These are phyloP conservation scores for Pleoardoris graminearum DNA, from an alignment of 2,329 filamentous ascomycete genomes.

Conservation along the genomic window DNA sequence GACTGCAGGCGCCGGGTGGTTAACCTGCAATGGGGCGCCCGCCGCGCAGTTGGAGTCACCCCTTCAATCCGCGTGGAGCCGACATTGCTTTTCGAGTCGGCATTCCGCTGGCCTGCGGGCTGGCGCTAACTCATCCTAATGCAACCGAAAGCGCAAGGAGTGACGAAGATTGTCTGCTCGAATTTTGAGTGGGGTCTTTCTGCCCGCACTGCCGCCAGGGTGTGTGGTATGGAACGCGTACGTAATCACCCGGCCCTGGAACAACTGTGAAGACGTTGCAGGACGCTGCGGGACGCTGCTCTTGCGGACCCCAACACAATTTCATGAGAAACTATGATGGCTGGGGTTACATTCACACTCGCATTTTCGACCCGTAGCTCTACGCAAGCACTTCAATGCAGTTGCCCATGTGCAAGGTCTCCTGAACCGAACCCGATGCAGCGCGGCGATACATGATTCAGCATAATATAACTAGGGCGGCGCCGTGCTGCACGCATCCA, in stretches of 20 bases:
- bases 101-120: slow-evolving; percentile 23
- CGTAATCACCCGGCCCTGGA: slow-evolving; percentile 15
- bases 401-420: slow-evolving; percentile 1
- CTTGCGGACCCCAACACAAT: background rate
- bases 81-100: slow-evolving; percentile 37
- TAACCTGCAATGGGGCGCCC: no score
- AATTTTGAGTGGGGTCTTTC: slow-evolving; percentile 20
- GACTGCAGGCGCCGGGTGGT: slow-evolving; percentile 14
- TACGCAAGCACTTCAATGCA: background rate
- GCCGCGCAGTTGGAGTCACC: slow-evolving; percentile 23
- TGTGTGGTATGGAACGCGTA: slow-evolving; percentile 7
- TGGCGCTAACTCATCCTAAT: slow-evolving; percentile 10
- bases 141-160: slow-evolving; percentile 26
- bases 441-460: slow-evolving; percentile 1
- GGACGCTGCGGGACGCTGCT: background rate
- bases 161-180: slow-evolving; percentile 26
- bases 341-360: no score
- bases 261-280: background rate
- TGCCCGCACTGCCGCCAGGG: no score
- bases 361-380: no score
- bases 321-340: background rate
- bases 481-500: background rate
- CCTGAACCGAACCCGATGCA: background rate
- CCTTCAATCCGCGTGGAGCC: slow-evolving; percentile 18
- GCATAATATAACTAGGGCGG: background rate